Evolutionary conservation across 1,284 basidiomycete genomes (phyloP).

Genomic region (Marasmius sp.): DNA sequence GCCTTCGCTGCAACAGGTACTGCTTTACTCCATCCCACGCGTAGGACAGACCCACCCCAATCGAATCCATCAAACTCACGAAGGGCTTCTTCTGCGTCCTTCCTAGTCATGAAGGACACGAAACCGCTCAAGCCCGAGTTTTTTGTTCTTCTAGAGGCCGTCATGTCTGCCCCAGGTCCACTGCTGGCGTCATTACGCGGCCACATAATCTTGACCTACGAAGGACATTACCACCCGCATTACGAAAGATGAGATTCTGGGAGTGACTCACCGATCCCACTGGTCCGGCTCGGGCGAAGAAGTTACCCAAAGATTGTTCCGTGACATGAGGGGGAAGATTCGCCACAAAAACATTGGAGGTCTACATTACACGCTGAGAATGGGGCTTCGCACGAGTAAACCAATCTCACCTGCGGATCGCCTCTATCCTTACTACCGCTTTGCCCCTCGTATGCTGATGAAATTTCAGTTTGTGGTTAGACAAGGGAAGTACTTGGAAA

Average conservation of each 20-base stretch:
- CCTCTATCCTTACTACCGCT: conserved; percentile 87
- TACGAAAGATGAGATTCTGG: conserved; percentile 2
- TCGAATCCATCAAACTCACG: conserved; percentile 88
- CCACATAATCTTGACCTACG: conserved; percentile 94
- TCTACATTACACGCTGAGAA: conserved; percentile 44
- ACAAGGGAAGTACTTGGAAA: conserved; percentile 7
- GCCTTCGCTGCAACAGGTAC: conserved; percentile 82
- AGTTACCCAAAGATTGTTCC: conserved; percentile 81
- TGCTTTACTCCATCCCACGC: conserved; percentile 95
- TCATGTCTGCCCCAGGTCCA: conserved; percentile 78
- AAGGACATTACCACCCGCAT: conserved; percentile 4
- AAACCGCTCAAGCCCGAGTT: conserved; percentile 86
- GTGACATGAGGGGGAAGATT: conserved; percentile 85
- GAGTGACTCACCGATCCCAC: conserved; percentile 62
- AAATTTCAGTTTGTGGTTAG: conserved; percentile 4
- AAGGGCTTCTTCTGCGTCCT: conserved; percentile 86
- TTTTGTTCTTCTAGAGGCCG: conserved; percentile 63
- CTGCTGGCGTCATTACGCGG: conserved; percentile 64
- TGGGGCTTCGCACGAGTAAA: background rate
- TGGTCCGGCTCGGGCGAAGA: conserved; percentile 77
- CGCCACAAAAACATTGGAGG: conserved; percentile 92
- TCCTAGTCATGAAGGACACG: conserved; percentile 92
- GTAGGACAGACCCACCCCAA: conserved; percentile 85
- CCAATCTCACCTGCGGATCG: conserved; percentile 65
- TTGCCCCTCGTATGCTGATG: conserved; percentile 78